phyloP scores from a whole-genome alignment of 176 grass and related monocot species.

The Tillandsia leiboldiana region DNA sequence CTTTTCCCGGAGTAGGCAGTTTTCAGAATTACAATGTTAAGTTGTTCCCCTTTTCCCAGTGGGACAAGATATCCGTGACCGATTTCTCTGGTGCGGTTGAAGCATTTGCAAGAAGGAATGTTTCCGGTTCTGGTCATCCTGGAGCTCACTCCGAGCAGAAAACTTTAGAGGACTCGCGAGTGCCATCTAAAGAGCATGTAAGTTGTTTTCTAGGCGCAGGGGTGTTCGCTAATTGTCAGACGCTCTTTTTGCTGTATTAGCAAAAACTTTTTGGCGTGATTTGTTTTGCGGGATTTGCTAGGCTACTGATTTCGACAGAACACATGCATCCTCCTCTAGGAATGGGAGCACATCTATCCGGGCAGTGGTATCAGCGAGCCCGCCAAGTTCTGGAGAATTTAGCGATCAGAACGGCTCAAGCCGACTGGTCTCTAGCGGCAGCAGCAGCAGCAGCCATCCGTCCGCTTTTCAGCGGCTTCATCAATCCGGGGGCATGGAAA shows the following conservation, averaged over 20 bases:
- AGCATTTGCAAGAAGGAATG: conserved; percentile 79
- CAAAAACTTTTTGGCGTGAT: neutral
- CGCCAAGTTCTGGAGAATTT: conserved; percentile 41
- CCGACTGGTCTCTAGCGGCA: conserved; percentile 28
- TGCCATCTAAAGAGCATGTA: conserved; percentile 51
- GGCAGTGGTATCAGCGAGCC: conserved; percentile 27
- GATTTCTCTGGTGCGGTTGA: conserved; percentile 92
- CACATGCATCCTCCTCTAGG: conserved; percentile 35
- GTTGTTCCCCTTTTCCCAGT: conserved; percentile 29
- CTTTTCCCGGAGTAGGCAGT: neutral
- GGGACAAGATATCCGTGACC: conserved; percentile 84
- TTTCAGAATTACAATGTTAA: neutral
- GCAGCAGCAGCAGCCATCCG: conserved; percentile 46
- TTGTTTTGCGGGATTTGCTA: conserved; percentile 4
- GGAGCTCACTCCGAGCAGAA: conserved; percentile 52
- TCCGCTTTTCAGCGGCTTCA: conserved; percentile 56
- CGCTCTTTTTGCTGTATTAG: neutral
- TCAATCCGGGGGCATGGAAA: conserved; percentile 42
- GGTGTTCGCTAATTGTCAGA: neutral
- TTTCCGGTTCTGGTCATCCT: conserved; percentile 35
- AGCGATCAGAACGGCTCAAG: conserved; percentile 34
- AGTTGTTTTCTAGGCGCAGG: neutral
- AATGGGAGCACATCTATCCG: conserved; percentile 54
- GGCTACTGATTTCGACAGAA: conserved; percentile 45
- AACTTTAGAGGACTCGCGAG: conserved; percentile 56